Evolutionary conservation across 306 rosid genomes (phyloP), one percentile per base, ranked within the genome.

Genomic region (Prunus campanulata): DNA sequence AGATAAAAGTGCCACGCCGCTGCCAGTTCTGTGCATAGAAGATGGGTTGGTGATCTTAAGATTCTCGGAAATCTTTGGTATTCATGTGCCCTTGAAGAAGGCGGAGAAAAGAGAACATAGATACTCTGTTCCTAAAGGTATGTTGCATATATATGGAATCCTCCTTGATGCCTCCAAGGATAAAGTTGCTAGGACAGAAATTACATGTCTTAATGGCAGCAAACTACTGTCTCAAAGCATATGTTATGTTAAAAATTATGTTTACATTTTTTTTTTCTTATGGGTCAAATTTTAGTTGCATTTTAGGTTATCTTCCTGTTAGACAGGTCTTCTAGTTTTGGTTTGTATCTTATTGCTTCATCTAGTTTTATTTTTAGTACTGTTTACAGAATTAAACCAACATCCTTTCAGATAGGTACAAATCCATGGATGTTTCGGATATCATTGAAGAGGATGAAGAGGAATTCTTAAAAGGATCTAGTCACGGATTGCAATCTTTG

Each of bases 381-480:
- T 25, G 15, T 72, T 42, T 30, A 13, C 18, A 51, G 7, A 52
- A 69, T 46, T 25, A 14, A 14, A 48, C 25, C 24, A 19, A 42
- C 24, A n/a, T 79, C 70, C 74, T 81, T 77, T 73, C 91, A 94
- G 98, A 90, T 84, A 87, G 90, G 83, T 82, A 77, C 74, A 86
- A 86, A 73, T 76, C 92, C 42, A 67, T 80, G 49, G 84, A 90
- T 77, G 64, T 85, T 25, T 87, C 89, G 51, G 88, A 88, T 86
- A 80, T 85, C 29, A 91, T 90, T 79, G 98, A 95, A 89, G 98
- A 95, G 79, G 98, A 95, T 74, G 98, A 95, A 83, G 98, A 92
- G 86, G 90, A 83, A 27, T 92, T 90, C 64, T 83, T 95, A 55
- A 91, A 81, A 83, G 85, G 89, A 15, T 85, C 83, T 52, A 75